Conservation (phyloP, 129 eudicot species). For the Artemisia argyi region DNA sequence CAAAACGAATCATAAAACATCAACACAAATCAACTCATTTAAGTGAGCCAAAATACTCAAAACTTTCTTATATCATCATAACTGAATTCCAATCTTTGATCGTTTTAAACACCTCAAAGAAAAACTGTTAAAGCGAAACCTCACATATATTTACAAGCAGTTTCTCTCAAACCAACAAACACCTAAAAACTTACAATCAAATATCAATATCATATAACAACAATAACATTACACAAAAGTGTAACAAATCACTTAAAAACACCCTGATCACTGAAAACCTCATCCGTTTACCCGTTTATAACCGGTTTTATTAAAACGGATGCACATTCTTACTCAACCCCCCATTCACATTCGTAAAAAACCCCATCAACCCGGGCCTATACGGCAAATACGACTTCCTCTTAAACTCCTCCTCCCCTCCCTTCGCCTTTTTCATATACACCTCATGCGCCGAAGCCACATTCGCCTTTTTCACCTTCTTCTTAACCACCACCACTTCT, state of each 20-base stretch:
- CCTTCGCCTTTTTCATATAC: constrained; percentile 49
- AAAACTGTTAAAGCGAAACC: not conserved
- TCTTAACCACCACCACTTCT: constrained; percentile 30
- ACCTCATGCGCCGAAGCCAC: constrained; percentile 61
- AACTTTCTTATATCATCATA: too few relatives aligned
- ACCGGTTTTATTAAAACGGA: constrained; percentile 51
- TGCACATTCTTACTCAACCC: constrained; percentile 80
- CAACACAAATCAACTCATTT: too few relatives aligned
- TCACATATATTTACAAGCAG: not conserved
- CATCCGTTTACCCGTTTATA: too few relatives aligned
- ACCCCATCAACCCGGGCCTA: constrained; percentile 78
- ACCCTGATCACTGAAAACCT: not conserved
- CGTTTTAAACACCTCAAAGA: not conserved
- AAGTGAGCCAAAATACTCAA: too few relatives aligned
- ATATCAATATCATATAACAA: too few relatives aligned
- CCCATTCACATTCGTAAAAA: constrained; percentile 78
- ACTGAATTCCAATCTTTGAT: not conserved
- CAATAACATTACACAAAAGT: too few relatives aligned
- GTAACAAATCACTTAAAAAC: too few relatives aligned
- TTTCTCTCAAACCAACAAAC: not conserved
- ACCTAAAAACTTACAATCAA: too few relatives aligned
- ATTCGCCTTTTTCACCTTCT: constrained; percentile 41
- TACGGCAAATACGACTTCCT: constrained; percentile 80
- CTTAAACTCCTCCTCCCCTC: constrained; percentile 51
- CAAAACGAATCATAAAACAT: too few relatives aligned